These are phyloP conservation scores for Globisporangium nodosum DNA, from an alignment of 352 stramenopile species.

Conservation along the genomic window DNA sequence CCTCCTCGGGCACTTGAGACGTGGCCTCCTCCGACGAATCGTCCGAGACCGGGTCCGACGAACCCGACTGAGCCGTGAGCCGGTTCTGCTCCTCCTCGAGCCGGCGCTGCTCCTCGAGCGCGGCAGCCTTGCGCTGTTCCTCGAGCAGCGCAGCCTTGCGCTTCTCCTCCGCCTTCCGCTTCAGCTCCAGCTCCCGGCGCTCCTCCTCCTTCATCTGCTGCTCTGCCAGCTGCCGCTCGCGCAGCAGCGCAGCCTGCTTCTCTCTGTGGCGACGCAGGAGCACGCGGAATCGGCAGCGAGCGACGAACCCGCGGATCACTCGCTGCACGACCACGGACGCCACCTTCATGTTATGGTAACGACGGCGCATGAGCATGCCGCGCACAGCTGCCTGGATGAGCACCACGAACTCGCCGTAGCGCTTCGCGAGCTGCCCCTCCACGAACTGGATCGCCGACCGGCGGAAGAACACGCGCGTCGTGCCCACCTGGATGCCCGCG, in stretches of 20 bases:
- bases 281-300: slow-evolving; percentile 44
- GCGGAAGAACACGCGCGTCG: slow-evolving; percentile 81
- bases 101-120: slow-evolving; percentile 32
- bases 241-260: slow-evolving; percentile 32
- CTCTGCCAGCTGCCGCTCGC: slow-evolving; percentile 35
- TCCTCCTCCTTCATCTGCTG: slow-evolving; percentile 28
- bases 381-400: slow-evolving; percentile 75
- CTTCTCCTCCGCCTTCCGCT: slow-evolving; percentile 27
- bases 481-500: slow-evolving; percentile 71
- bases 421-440: slow-evolving; percentile 79
- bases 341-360: slow-evolving; percentile 40
- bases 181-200: slow-evolving; percentile 15
- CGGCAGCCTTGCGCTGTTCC: slow-evolving; percentile 39
- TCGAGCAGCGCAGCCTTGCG: slow-evolving; percentile 19
- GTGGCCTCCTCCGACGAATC: slow-evolving; percentile 54
- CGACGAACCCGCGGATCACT: slow-evolving; percentile 61
- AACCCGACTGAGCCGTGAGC: slow-evolving; percentile 52
- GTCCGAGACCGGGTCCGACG: slow-evolving; percentile 69
- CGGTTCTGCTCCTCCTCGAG: slow-evolving; percentile 50
- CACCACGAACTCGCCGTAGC: slow-evolving; percentile 82
- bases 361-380: slow-evolving; percentile 42
- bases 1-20: slow-evolving; percentile 15
- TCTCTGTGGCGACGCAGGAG: slow-evolving; percentile 43
- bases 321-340: slow-evolving; percentile 47
- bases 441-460: slow-evolving; percentile 82